Percentiles rank a stretch among this genome's conserved stretches.
These are phyloP conservation scores for Berberis thunbergii DNA, from an alignment of 164 flowering plant genomes.

Conservation along the genomic window DNA sequence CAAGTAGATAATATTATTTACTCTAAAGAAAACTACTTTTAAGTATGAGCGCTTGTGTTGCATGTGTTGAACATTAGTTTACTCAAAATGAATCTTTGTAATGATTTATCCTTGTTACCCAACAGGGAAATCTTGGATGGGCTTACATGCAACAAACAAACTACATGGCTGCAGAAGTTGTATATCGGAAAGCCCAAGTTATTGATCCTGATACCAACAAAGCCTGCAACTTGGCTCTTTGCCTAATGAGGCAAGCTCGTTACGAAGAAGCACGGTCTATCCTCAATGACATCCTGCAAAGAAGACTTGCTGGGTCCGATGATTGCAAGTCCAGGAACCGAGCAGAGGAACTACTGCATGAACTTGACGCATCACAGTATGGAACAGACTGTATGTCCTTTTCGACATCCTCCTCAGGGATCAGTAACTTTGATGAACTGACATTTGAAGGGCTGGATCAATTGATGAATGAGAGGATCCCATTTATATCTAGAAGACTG, in stretches of 20 bases:
- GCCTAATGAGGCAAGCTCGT: conserved; percentile 52
- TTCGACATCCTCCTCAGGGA: neutral
- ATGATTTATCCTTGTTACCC: neutral
- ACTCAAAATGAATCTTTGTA: too few species aligned
- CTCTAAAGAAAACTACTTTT: too few species aligned
- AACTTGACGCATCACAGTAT: conserved; percentile 26
- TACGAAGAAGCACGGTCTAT: conserved; percentile 39
- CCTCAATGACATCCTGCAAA: conserved; percentile 43
- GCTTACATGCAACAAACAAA: conserved; percentile 83
- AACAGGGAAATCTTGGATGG: conserved; percentile 94
- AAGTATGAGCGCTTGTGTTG: too few species aligned
- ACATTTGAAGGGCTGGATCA: conserved; percentile 55
- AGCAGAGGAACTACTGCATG: conserved; percentile 47
- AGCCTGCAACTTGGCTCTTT: conserved; percentile 63
- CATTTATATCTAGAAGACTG: conserved; percentile 49
- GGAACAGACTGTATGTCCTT: neutral
- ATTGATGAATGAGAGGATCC: conserved; percentile 39
- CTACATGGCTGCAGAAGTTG: conserved; percentile 66
- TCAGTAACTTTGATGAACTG: conserved; percentile 36
- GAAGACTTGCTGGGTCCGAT: conserved; percentile 41
- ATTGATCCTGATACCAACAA: conserved; percentile 83
- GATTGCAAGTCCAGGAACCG: conserved; percentile 44
- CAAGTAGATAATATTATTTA: too few species aligned
- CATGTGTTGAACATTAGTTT: too few species aligned
- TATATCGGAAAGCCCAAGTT: conserved; percentile 69